These are phyloP conservation scores for Cercospora zeae-maydis DNA, from an alignment of 2,329 filamentous ascomycete genomes.

Conservation along the genomic window DNA sequence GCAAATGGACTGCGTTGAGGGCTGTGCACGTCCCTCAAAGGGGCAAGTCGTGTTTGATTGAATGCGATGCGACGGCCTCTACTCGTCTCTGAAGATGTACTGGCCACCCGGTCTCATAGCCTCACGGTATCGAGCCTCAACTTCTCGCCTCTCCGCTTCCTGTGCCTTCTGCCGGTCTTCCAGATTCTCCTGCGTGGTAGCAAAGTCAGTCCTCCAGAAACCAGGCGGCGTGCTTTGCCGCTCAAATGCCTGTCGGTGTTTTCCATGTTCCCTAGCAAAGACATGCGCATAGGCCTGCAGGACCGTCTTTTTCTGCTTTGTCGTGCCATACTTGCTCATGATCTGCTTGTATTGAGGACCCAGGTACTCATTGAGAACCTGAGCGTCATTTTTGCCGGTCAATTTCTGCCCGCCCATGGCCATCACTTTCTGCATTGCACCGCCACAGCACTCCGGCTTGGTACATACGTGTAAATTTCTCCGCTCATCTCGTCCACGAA, in stretches of 20 bases:
- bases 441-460: constrained; percentile 71
- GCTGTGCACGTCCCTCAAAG: neutral
- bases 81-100: constrained; percentile 80
- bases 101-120: constrained; percentile 72
- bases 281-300: constrained; percentile 71
- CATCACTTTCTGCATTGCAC: constrained; percentile 65
- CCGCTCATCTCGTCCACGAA: constrained; percentile 66
- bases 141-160: constrained; percentile 59
- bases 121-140: constrained; percentile 74
- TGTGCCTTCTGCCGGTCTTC: constrained; percentile 62
- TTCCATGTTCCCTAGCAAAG: constrained; percentile 71
- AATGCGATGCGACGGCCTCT: neutral
- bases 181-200: constrained; percentile 75
- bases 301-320: constrained; percentile 64
- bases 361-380: constrained; percentile 30
- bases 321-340: constrained; percentile 26
- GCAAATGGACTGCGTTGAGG: neutral
- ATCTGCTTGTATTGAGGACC: constrained; percentile 27
- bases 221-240: constrained; percentile 73
- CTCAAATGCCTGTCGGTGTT: constrained; percentile 70
- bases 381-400: constrained; percentile 27
- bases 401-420: constrained; percentile 29
- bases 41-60: constrained; percentile 1
- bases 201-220: constrained; percentile 89
- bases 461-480: constrained; percentile 71